Evolutionary conservation across 257 asterid species (phyloP).

Genomic region (Solanum sejunctum): DNA sequence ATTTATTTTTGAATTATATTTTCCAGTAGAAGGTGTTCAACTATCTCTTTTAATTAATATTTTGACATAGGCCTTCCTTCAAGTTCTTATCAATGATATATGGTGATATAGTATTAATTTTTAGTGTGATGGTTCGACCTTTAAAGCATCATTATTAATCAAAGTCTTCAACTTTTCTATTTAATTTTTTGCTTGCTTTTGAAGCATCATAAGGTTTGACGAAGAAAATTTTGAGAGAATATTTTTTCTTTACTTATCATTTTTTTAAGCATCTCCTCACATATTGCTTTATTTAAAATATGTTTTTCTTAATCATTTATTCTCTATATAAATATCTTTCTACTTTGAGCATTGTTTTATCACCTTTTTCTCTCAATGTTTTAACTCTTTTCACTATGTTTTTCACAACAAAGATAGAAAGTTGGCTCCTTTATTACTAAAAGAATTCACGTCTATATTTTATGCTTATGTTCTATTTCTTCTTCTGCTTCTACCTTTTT

Average conservation of each 20-base stretch:
- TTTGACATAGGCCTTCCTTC: background rate
- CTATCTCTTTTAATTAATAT: background rate
- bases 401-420: background rate
- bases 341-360: background rate
- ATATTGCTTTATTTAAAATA: background rate
- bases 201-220: background rate
- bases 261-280: background rate
- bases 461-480: background rate
- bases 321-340: background rate
- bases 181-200: background rate
- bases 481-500: too few relatives aligned
- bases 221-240: background rate
- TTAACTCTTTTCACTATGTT: background rate
- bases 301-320: background rate
- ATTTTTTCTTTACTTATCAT: background rate
- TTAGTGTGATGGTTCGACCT: background rate
- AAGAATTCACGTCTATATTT: too few relatives aligned
- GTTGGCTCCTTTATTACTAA: too few relatives aligned
- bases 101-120: background rate
- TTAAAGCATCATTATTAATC: background rate
- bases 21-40: background rate
- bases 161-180: background rate
- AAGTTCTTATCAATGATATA: background rate
- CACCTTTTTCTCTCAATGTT: background rate
- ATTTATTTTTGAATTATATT: background rate